Evolutionary conservation across 768 basidiomycete species (phyloP), one percentile per base, ranked within the genome.

Genomic region (Cubamyces sp.): DNA sequence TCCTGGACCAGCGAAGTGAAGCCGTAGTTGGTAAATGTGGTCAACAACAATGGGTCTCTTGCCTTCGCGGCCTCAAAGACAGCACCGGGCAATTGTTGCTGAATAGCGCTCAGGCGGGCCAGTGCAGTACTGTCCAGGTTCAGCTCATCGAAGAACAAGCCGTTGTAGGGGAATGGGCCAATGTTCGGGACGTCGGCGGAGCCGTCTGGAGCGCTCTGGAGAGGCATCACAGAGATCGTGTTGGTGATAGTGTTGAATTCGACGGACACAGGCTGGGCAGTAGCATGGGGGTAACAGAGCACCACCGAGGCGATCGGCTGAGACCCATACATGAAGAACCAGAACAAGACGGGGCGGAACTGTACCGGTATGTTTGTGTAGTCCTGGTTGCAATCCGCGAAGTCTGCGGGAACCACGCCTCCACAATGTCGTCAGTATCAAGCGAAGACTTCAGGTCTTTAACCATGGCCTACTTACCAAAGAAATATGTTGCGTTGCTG

Each of bases 291-390:
- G 26, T 64, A 74, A 70, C 85, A 86, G 52, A 82, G 74, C 6
- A 81, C 79, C 6, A 81, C 80, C 25, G 81, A 78, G 3, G 81
- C 76, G 53, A 62, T 65, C 1, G 78, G 68, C 26, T 65, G 49
- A 16, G 82, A 78, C n/a, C 72, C 61, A 69, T 76, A 80, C 47
- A 74, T 75, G 71, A 85, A 84, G 69, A 84, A 82, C 85, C 84
- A 87, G 68, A 85, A 84, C 21, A 83, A 74, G 18, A 83, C 76
- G 0, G 84, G 84, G 16, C 72, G 76, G 42, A 83, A 83, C 45
- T 79, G 72, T 12, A 71, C 66, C 3, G 74, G 73, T 9, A 69
- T 60, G 19, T 57, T 6, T 26, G 66, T 45, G 19, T 43, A 68
- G 47, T 79, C 43, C 8, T 56, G 28, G 45, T 46, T 80, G 23